Base-by-base conservation (phyloP, 441 rosid species). In the Pelargonium myrrhifolium region DNA sequence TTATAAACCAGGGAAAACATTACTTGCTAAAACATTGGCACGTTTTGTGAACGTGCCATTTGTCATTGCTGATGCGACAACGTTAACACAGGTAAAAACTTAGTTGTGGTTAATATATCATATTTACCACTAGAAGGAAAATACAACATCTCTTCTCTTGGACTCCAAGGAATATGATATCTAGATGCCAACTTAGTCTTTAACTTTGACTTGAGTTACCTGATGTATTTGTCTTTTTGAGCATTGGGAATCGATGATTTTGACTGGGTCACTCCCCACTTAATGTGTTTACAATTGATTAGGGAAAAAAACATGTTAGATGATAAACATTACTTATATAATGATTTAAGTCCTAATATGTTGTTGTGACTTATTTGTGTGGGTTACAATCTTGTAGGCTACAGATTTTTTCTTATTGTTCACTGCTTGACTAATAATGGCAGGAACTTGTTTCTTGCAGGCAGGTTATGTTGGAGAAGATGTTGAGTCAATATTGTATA, bases 391-490 rank as follows among this genome's bases (percentile, higher is more conserved):
- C 62, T 24, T 39, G 0, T 14, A 26, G 24, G 42, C 5, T 31
- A 18, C 64, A 31, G 3, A 11, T 59, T 59, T 24, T 3, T 14
- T 58, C 35, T 68, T 31, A 61, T 24, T 12, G 24, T 39, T 31
- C 24, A 26, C 55, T 62, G 24, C 67, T 47, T 26, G 12, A 37
- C 68, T 76, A 9, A 74, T 49, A 22, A 18, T 0, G 55, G 68
- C 11, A 65, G 55, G 20, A 15, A 21, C 37, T 69, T 37, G 47
- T 49, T 45, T 71, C 76, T 74, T 75, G 70, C 85, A 90, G 96
- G 98, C 98, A 65, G 97, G 98, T 71, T 90, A 93, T 73, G 98
- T 90, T 70, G 96, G 98, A 65, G 98, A 93, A 64, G 97, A 93
- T 86, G 97, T 93, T 65, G 98, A 93, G 77, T 93, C 98, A 53